Base-by-base conservation (phyloP, 2,329 filamentous ascomycete species). In the Fusarium camptoceras region DNA sequence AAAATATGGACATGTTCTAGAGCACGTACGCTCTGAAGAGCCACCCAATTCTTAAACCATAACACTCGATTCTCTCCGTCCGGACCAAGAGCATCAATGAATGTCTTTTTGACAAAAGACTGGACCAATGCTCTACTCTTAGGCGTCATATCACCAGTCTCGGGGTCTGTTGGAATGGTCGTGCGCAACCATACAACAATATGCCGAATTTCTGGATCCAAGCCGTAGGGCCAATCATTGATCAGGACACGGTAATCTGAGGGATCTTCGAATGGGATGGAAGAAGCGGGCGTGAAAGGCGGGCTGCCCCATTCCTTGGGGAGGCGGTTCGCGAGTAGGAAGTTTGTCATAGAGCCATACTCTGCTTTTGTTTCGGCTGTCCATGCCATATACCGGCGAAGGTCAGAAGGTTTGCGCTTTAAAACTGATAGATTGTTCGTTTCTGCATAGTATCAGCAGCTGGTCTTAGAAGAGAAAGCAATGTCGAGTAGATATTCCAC, bases 11-110 rank as follows among this genome's bases (percentile, higher is more conserved):
- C 91, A 78, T 98, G 95, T 82, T 97, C 94, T 48, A 98, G 84
- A 5, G 92, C 88, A 74, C 94, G 89, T 43, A 98, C 92, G 74
- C 93, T 97, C 83, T 98, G 97, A 77, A 98, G 82, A 27, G 90
- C 89, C 64, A 89, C 90, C 94, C 94, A 97, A 75, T 98, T 98
- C 86, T 95, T 97, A 82, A 98, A 98, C 94, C 94, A 98, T 65
- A 94, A 78, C 46, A 91, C 88, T 50, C 81, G 82, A 8, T 84
- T 80, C 59, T 81, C 79, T n/a, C 84, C 85, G 6, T 79, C 81
- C 0, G 79, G 78, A 0, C 84, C 85, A 15, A 92, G 81, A 30
- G 79, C 81, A n/a, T 86, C 83, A 34, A 87, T 82, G 77, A 98
- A 98, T 18, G 86, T 91, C 67, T 82, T 84, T 70, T 87, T 80